Conservation (phyloP, 768 basidiomycete genomes). For the Kwoniella bestiolae region DNA sequence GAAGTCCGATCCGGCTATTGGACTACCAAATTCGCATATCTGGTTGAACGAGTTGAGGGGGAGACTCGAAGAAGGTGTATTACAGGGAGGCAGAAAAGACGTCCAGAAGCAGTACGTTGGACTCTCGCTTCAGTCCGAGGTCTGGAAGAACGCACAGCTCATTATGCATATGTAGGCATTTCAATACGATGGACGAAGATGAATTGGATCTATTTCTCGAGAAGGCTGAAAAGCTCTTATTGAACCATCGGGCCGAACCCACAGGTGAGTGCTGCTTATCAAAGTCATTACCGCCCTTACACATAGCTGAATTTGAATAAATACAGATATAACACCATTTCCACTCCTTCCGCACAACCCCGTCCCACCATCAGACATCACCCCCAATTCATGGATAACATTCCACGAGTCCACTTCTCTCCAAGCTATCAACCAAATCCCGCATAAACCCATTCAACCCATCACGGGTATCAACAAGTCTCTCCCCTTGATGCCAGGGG, state of each 20-base stretch:
- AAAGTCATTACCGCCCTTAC: not conserved
- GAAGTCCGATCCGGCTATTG: constrained; percentile 66
- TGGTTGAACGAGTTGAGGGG: constrained; percentile 54
- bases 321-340: constrained; percentile 24
- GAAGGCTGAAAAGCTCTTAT: constrained; percentile 32
- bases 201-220: constrained; percentile 48
- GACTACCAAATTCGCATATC: constrained; percentile 62
- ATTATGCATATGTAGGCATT: constrained; percentile 33
- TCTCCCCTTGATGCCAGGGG: constrained; percentile 63
- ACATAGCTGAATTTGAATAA: not conserved
- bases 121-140: not conserved
- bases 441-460: constrained; percentile 10
- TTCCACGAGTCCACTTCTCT: constrained; percentile 23
- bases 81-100: not conserved
- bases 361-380: constrained; percentile 28
- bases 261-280: constrained; percentile 25
- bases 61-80: constrained; percentile 37
- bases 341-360: not conserved
- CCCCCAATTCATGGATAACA: constrained; percentile 23
- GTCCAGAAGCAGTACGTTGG: constrained; percentile 34
- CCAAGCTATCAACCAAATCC: constrained; percentile 3
- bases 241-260: constrained; percentile 22
- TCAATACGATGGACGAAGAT: constrained; percentile 27
- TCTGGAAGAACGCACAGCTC: not conserved
- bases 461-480: constrained; percentile 21